A percentile compares a stretch with the other conserved stretches of the same genome.
phyloP scores from a whole-genome alignment of 306 rosid genomes.

The Castanospermum australe region DNA sequence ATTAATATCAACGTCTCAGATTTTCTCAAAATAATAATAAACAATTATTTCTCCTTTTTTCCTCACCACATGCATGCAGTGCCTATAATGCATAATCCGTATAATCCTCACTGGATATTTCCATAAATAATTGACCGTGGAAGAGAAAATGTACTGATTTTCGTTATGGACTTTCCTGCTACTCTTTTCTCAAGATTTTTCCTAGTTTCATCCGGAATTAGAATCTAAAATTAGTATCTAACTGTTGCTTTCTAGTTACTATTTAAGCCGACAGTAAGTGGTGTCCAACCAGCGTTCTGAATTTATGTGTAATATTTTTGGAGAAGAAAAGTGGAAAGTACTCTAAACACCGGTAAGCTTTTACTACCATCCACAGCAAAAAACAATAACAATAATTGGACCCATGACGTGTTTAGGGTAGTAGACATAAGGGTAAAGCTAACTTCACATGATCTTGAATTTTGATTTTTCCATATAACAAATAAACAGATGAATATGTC shows the following conservation, averaged over 20 bases:
- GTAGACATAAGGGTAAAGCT: conserved; percentile 16
- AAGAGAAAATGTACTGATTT: neutral
- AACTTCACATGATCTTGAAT: neutral
- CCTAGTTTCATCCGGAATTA: neutral
- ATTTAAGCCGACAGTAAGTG: neutral
- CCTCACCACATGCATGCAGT: conserved; percentile 39
- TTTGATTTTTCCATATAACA: neutral
- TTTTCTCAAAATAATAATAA: neutral
- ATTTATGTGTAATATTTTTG: neutral
- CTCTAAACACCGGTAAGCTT: neutral
- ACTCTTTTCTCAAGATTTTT: neutral
- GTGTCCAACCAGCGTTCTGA: neutral
- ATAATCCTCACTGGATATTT: conserved; percentile 10
- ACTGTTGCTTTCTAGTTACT: neutral
- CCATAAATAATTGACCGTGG: conserved; percentile 18
- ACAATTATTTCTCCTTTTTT: conserved; percentile 12
- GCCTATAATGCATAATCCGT: conserved; percentile 18
- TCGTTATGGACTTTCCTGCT: neutral
- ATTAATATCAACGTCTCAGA: conserved; percentile 21
- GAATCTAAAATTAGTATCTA: neutral
- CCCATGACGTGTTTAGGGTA: neutral
- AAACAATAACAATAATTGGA: neutral
- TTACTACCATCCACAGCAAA: neutral
- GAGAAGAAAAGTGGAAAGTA: neutral
- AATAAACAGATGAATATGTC: conserved; percentile 30